Percentiles rank a stretch among this genome's conserved stretches.
Evolutionary conservation across 2,329 filamentous ascomycete genomes (phyloP).

Genomic region (Aureobasidium mangrovei): DNA sequence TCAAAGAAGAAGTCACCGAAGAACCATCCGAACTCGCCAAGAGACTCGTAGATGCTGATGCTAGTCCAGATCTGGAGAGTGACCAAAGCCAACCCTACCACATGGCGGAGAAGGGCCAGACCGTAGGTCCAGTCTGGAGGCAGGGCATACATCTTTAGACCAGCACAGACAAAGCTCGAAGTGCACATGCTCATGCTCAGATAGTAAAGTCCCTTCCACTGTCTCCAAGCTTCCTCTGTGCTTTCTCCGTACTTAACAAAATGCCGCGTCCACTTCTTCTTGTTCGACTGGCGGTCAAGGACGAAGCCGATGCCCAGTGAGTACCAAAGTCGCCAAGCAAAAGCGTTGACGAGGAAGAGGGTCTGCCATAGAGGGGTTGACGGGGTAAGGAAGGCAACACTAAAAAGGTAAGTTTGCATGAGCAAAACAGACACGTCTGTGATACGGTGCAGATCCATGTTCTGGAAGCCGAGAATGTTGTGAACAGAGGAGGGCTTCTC

Average conservation of each 20-base stretch:
- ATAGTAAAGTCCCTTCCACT: slow-evolving; percentile 96
- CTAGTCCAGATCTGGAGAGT: slow-evolving; percentile 88
- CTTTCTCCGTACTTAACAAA: slow-evolving; percentile 95
- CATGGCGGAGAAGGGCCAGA: slow-evolving; percentile 77
- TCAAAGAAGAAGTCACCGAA: slow-evolving; percentile 99
- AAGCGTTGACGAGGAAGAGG: slow-evolving; percentile 72
- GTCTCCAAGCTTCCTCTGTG: slow-evolving; percentile 84
- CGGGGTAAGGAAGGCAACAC: slow-evolving; percentile 66
- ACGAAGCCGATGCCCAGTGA: slow-evolving; percentile 79
- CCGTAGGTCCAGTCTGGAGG: slow-evolving; percentile 81
- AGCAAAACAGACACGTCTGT: slow-evolving; percentile 76
- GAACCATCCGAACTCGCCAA: slow-evolving; percentile 98
- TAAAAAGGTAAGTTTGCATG: slow-evolving; percentile 64
- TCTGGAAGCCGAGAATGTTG: slow-evolving; percentile 71
- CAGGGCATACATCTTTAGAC: slow-evolving; percentile 93
- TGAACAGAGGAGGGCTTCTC: slow-evolving; percentile 61
- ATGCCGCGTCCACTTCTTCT: slow-evolving; percentile 93
- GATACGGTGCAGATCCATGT: slow-evolving; percentile 80
- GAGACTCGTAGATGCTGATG: slow-evolving; percentile 84
- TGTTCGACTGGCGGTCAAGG: slow-evolving; percentile 74
- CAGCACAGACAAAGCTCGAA: slow-evolving; percentile 76
- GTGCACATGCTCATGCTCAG: slow-evolving; percentile 87
- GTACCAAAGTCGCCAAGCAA: slow-evolving; percentile 85
- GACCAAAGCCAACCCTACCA: slow-evolving; percentile 71
- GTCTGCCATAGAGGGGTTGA: slow-evolving; percentile 65